Evolutionary conservation across 2,329 filamentous ascomycete genomes (phyloP).

Genomic region (Verticillium nonalfalfae): DNA sequence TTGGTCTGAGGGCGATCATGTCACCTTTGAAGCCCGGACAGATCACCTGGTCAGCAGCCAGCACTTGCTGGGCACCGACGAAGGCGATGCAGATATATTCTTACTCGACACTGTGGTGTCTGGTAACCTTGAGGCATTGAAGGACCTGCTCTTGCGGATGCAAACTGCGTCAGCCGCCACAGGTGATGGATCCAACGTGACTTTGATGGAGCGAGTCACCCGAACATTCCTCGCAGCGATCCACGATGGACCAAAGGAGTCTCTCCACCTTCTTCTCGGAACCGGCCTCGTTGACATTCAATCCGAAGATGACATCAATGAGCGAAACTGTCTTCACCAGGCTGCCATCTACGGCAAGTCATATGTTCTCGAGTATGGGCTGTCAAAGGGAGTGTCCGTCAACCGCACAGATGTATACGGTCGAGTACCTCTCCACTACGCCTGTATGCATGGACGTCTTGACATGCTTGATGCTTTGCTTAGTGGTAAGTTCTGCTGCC

Average conservation of each 20-base stretch:
- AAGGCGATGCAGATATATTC: constrained; percentile 83
- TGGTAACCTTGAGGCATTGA: constrained; percentile 70
- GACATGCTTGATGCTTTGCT: constrained; percentile 76
- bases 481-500: constrained; percentile 36
- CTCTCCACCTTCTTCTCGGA: constrained; percentile 69
- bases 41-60: constrained; percentile 62
- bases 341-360: constrained; percentile 88
- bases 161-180: constrained; percentile 36
- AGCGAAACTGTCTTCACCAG: constrained; percentile 92
- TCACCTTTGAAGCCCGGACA: constrained; percentile 63
- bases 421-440: constrained; percentile 88
- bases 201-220: constrained; percentile 70
- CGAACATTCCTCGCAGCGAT: constrained; percentile 86
- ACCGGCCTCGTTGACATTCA: constrained; percentile 83
- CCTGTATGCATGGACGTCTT: constrained; percentile 86
- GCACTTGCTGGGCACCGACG: constrained; percentile 67
- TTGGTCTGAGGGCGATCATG: constrained; percentile 94
- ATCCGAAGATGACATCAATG: constrained; percentile 95
- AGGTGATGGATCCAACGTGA: constrained; percentile 45
- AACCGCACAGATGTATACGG: constrained; percentile 88
- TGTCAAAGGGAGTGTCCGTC: constrained; percentile 71
- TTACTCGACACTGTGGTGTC: constrained; percentile 81
- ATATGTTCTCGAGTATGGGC: constrained; percentile 68
- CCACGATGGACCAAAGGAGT: constrained; percentile 72
- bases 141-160: constrained; percentile 76